Percentiles rank a stretch among this genome's conserved stretches.
Evolutionary conservation across 2,329 filamentous ascomycete genomes (phyloP).

Genomic region (Diaporthe sp.): DNA sequence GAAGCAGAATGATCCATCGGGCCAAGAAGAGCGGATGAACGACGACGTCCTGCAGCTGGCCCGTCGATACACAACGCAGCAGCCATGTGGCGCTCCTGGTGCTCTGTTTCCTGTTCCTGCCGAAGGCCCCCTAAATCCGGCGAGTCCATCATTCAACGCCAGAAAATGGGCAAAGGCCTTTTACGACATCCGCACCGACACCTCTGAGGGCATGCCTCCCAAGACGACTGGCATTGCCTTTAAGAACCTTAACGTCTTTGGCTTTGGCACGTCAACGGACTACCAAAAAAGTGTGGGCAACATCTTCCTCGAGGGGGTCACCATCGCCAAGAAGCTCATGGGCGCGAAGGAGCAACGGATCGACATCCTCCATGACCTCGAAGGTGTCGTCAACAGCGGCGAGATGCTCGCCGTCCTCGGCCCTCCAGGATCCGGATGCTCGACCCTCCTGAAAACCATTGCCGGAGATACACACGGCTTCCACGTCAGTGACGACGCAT

Average conservation of each 20-base stretch:
- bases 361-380: constrained; percentile 77
- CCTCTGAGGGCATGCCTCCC: too few relatives aligned
- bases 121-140: too few relatives aligned
- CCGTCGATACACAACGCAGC: too few relatives aligned
- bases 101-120: too few relatives aligned
- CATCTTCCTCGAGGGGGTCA: constrained; percentile 66
- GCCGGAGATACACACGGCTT: constrained; percentile 88
- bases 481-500: constrained; percentile 72
- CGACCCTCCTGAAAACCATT: constrained; percentile 87
- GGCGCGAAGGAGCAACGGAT: constrained; percentile 66
- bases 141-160: too few relatives aligned
- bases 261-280: constrained; percentile 76
- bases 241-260: constrained; percentile 77
- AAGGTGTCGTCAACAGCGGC: constrained; percentile 77
- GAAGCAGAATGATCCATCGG: too few relatives aligned
- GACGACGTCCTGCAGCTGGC: too few relatives aligned
- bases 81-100: too few relatives aligned
- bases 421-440: constrained; percentile 80
- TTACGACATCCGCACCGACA: too few relatives aligned
- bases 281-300: constrained; percentile 79
- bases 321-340: constrained; percentile 63
- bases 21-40: too few relatives aligned
- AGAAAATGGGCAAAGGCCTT: too few relatives aligned
- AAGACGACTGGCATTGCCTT: constrained; percentile 68
- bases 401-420: constrained; percentile 84